Evolutionary conservation across 2,329 filamentous ascomycete species (phyloP), one percentile per base, ranked within the genome.

Genomic region (Bertia moriformis): DNA sequence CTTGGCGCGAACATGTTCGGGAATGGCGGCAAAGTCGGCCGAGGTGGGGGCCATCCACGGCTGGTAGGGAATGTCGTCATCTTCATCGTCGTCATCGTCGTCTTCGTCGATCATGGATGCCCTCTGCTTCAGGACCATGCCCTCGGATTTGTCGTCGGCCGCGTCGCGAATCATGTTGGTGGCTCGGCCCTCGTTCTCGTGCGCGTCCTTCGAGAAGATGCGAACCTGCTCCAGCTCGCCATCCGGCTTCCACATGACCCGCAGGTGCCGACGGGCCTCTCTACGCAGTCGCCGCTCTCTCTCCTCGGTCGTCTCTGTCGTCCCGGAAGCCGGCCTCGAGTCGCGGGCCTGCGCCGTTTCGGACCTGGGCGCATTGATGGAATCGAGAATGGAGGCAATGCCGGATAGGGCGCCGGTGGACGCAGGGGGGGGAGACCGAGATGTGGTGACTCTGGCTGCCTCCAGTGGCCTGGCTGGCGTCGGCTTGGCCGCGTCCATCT

Each of bases 231-330:
- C 77, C 19, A 89, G 65, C 19, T 75, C 70, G 14, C 69, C 61
- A 38, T 80, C 81, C 0, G 74, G 67, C 51, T 78, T 83, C 67
- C 82, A 89, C 4, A 61, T 69, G 4, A 89, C 83, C 12, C 77
- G 70, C 17, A 87, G 61, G 45, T 80, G 74, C 24, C 80, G 70
- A 38, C 83, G 71, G 42, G 73, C 68, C 52, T 87, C 81, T 49
- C 85, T 87, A 24, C 81, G 73, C 3, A 85, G 60, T 10, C 83
- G 72, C 49, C 75, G 81, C 2, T 66, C 62, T 48, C 67, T 77
- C 51, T 85, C 70, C 48, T 83, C 78, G 0, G 74, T 62, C 0
- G 78, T 85, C 53, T 88, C 83, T 0, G 66, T 61, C 1, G 63
- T 59, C 14, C 81, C 56, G 66, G 66, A 7, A 56, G 61, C 19